These are phyloP conservation scores for Fusarium longipes DNA, from an alignment of 2,329 filamentous ascomycete species.

Conservation along the genomic window DNA sequence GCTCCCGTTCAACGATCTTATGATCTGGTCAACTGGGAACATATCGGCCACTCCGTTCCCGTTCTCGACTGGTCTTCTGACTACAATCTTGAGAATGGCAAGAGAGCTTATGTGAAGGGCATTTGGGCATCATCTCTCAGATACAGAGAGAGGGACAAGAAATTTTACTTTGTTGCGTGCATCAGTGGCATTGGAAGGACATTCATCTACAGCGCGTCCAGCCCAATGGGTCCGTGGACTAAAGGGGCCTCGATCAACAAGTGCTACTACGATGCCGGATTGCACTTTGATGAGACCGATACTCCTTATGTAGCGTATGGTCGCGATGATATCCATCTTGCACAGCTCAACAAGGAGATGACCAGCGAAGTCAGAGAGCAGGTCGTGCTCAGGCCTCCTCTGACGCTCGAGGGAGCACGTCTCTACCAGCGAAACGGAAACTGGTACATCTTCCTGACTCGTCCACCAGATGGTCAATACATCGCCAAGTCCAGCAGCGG, in stretches of 20 bases:
- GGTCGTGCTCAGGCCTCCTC: not conserved
- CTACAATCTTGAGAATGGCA: constrained; percentile 50
- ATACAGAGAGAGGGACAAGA: constrained; percentile 23
- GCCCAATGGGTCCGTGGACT: constrained; percentile 57
- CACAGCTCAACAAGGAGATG: constrained; percentile 59
- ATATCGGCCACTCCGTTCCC: constrained; percentile 56
- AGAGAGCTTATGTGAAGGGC: constrained; percentile 61
- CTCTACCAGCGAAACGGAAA: constrained; percentile 66
- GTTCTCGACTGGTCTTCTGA: constrained; percentile 15
- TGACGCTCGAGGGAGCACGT: constrained; percentile 60
- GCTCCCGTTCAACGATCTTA: constrained; percentile 66
- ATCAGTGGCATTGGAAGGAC: constrained; percentile 54
- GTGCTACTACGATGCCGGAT: constrained; percentile 68
- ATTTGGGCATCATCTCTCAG: constrained; percentile 61
- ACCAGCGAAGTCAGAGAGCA: constrained; percentile 18
- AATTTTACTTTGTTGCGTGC: constrained; percentile 52
- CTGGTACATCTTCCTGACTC: constrained; percentile 65
- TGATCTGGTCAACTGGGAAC: constrained; percentile 65
- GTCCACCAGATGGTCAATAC: constrained; percentile 57
- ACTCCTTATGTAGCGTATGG: constrained; percentile 69
- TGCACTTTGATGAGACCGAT: constrained; percentile 66
- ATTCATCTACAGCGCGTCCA: constrained; percentile 63
- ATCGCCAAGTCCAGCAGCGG: constrained; percentile 58
- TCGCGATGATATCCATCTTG: constrained; percentile 57
- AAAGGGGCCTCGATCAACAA: constrained; percentile 56